These are phyloP conservation scores for Thelonectria olida DNA, from an alignment of 2,329 filamentous ascomycete genomes.

Conservation along the genomic window DNA sequence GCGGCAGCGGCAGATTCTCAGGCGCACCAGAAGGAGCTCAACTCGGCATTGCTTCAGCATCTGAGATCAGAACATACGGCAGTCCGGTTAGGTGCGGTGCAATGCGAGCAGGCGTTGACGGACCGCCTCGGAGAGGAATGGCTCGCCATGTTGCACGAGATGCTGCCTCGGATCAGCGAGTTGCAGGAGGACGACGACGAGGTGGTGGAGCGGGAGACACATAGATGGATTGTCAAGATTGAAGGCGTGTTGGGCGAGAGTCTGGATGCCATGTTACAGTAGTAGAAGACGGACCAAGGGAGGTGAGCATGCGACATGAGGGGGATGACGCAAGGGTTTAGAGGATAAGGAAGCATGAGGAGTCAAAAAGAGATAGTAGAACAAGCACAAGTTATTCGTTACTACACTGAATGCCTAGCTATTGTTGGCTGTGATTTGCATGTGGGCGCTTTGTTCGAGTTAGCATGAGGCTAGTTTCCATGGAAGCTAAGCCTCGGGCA, in stretches of 20 bases:
- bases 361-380: conserved; percentile 1
- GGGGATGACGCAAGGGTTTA: conserved; percentile 2
- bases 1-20: conserved; percentile 83
- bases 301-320: not conserved
- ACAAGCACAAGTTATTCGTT: too few species aligned
- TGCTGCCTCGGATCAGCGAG: conserved; percentile 96
- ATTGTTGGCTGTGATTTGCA: too few species aligned
- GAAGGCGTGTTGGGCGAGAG: conserved; percentile 91
- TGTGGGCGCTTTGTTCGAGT: conserved; percentile 1
- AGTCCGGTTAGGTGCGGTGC: conserved; percentile 83
- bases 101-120: conserved; percentile 82
- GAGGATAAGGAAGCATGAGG: not conserved
- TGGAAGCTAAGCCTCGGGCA: conserved; percentile 20
- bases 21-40: conserved; percentile 91
- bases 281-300: conserved; percentile 58
- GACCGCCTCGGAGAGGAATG: conserved; percentile 90
- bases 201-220: conserved; percentile 86
- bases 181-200: conserved; percentile 97
- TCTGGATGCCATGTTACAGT: conserved; percentile 91
- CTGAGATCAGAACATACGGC: conserved; percentile 77
- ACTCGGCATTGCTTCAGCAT: conserved; percentile 78
- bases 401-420: too few species aligned
- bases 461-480: not conserved
- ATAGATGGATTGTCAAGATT: conserved; percentile 89
- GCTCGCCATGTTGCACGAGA: conserved; percentile 90